Percentiles rank a stretch among this genome's conserved stretches.
phyloP scores from a whole-genome alignment of 139 green algal species.

The Chlorella sp. region DNA sequence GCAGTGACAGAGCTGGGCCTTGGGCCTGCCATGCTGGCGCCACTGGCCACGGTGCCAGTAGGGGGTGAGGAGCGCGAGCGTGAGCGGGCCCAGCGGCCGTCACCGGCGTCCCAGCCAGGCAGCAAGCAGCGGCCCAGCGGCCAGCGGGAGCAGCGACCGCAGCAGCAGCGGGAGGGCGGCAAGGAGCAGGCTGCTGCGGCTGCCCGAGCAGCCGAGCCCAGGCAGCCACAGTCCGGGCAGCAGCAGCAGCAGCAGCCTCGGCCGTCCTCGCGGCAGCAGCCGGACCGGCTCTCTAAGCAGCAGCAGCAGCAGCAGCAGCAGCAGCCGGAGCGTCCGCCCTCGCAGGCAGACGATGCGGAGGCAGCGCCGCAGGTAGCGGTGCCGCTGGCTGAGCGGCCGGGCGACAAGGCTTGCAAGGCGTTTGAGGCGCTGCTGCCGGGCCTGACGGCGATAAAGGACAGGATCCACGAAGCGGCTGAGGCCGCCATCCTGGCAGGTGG shows the following conservation, averaged over 20 bases:
- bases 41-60: background rate
- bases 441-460: background rate
- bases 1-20: constrained; percentile 9
- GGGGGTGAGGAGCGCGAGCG: too few species aligned
- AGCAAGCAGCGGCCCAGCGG: background rate
- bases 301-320: background rate
- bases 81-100: too few species aligned
- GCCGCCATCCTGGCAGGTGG: background rate
- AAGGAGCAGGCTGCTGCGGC: background rate
- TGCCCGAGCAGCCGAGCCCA: background rate
- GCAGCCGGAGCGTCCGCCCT: background rate
- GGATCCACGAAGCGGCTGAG: constrained; percentile 10
- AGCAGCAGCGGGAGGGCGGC: background rate
- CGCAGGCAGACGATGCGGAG: background rate
- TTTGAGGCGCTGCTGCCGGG: constrained; percentile 30
- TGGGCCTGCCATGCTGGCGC: background rate
- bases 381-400: background rate
- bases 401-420: background rate
- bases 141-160: background rate
- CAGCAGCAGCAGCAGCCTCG: background rate
- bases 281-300: background rate
- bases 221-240: background rate
- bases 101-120: background rate
- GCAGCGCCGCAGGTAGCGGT: background rate
- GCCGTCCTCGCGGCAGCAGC: background rate